Evolutionary conservation across 805 yeast species (phyloP), one percentile per base, ranked within the genome.

Genomic region (Wickerhamomyces queroliae): DNA sequence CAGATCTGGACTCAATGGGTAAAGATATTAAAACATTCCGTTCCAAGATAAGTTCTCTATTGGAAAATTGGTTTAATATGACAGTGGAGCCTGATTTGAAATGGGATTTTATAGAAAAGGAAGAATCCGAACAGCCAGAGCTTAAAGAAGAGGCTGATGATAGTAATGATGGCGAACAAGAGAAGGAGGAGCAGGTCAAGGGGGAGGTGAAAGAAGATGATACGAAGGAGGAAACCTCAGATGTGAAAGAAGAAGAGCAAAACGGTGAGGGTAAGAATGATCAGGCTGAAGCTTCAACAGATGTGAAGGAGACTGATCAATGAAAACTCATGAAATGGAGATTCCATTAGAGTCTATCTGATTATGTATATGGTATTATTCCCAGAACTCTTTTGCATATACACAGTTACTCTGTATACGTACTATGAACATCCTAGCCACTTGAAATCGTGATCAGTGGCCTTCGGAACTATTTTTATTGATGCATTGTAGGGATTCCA

Each of bases 71-170:
- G 49, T 60, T 61, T 34, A 56, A 44, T 6, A 36, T 60, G 7
- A 43, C 42, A 5, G 51, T 67, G 22, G 43, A 44, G 3, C 50
- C 46, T 3, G 66, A 66, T 35, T 57, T 54, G n/a, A 35, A 41
- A 15, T 55, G 60, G 60, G 33, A 48, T 2, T 55, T 53, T 26
- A 33, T 20, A 4, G 45, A 47, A 27, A 43, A 45, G 27, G 53
- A 40, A 22, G 43, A 36, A 11, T 39, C 33, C 15, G 36, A 35
- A 27, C 36, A 33, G 4, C 33, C 21, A 26, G 27, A 29, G 10
- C 39, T 11, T 17, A 53, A 52, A 39, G 56, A 50, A 4, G 52
- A 48, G 18, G 50, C 37, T 17, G 46, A 46, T 19, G 45, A 47
- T 26, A 35, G 39, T 21, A 52, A 52, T 20, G 56, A 53, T 23